Evolutionary conservation across 2,329 filamentous ascomycete species (phyloP).

Genomic region (Graphiopsis chlorocephala): DNA sequence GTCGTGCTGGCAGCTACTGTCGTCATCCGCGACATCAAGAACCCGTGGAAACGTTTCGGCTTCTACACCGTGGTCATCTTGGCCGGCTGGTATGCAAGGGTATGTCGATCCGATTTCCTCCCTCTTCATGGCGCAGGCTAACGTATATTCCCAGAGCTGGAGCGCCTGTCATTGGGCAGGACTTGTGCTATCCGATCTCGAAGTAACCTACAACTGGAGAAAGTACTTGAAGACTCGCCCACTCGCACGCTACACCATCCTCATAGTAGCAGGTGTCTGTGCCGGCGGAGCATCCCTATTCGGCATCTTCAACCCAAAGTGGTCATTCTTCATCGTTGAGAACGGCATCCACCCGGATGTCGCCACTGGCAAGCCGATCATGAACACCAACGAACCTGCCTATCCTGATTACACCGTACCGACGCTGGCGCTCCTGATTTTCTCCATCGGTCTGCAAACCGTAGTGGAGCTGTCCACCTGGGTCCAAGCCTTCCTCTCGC

Average conservation of each 20-base stretch:
- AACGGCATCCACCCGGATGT: slow-evolving; percentile 44
- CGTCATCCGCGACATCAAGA: slow-evolving; percentile 46
- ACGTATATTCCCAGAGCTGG: slow-evolving; percentile 33
- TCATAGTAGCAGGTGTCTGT: slow-evolving; percentile 23
- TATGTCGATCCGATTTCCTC: neutral
- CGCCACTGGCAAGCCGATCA: slow-evolving; percentile 35
- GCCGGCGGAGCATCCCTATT: slow-evolving; percentile 13
- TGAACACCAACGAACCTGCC: slow-evolving; percentile 37
- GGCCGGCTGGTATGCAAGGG: slow-evolving; percentile 44
- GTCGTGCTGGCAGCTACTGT: slow-evolving; percentile 43
- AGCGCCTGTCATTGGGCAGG: slow-evolving; percentile 46
- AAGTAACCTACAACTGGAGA: slow-evolving; percentile 45
- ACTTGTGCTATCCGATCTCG: slow-evolving; percentile 44
- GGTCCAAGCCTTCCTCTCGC: slow-evolving; percentile 43
- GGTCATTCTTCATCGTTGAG: slow-evolving; percentile 33
- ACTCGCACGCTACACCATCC: slow-evolving; percentile 36
- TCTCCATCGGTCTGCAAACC: slow-evolving; percentile 36
- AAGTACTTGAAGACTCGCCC: slow-evolving; percentile 36
- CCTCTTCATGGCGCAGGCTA: neutral
- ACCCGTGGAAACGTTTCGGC: slow-evolving; percentile 45
- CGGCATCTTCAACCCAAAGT: slow-evolving; percentile 14
- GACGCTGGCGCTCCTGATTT: slow-evolving; percentile 44
- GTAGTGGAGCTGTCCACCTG: slow-evolving; percentile 37
- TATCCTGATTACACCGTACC: slow-evolving; percentile 47
- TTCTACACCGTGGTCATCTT: slow-evolving; percentile 45